Evolutionary conservation across 2,329 filamentous ascomycete genomes (phyloP).

Genomic region (Piedraia hortae): DNA sequence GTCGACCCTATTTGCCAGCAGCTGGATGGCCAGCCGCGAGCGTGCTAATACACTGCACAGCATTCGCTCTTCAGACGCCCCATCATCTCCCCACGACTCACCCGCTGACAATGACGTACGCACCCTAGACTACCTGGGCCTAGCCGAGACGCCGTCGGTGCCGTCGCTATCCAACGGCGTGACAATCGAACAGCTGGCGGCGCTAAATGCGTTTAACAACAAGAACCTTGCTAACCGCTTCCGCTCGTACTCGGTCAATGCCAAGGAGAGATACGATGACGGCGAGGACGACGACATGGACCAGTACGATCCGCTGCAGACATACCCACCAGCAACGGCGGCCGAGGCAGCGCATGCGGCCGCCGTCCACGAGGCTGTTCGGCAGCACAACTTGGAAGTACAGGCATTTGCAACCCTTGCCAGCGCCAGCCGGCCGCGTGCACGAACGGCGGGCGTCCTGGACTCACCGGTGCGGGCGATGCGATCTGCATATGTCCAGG

Average conservation of each 20-base stretch:
- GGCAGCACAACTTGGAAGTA: slow-evolving; percentile 77
- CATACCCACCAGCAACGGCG: slow-evolving; percentile 29
- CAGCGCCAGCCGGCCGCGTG: slow-evolving; percentile 55
- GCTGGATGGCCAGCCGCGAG: slow-evolving; percentile 51
- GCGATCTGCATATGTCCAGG: slow-evolving; percentile 45
- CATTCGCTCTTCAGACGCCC: slow-evolving; percentile 64
- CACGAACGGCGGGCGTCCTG: slow-evolving; percentile 70
- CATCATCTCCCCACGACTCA: slow-evolving; percentile 65
- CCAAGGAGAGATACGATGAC: slow-evolving; percentile 88
- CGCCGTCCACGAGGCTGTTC: slow-evolving; percentile 42
- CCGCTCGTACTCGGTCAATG: slow-evolving; percentile 93
- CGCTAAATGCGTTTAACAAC: slow-evolving; percentile 47
- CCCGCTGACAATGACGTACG: slow-evolving; percentile 67
- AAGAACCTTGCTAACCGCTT: slow-evolving; percentile 56
- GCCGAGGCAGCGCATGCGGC: slow-evolving; percentile 29
- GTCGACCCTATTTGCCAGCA: slow-evolving; percentile 62
- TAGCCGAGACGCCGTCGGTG: slow-evolving; percentile 83
- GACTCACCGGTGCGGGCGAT: slow-evolving; percentile 42
- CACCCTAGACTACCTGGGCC: slow-evolving; percentile 81
- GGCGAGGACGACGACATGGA: slow-evolving; percentile 34
- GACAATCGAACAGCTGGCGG: slow-evolving; percentile 47
- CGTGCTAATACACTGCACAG: slow-evolving; percentile 73
- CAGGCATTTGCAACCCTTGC: slow-evolving; percentile 76
- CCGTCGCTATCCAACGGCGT: slow-evolving; percentile 30
- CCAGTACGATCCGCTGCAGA: slow-evolving; percentile 26